phyloP scores from a whole-genome alignment of 2,329 filamentous ascomycete species.

The Colletotrichum sp. region DNA sequence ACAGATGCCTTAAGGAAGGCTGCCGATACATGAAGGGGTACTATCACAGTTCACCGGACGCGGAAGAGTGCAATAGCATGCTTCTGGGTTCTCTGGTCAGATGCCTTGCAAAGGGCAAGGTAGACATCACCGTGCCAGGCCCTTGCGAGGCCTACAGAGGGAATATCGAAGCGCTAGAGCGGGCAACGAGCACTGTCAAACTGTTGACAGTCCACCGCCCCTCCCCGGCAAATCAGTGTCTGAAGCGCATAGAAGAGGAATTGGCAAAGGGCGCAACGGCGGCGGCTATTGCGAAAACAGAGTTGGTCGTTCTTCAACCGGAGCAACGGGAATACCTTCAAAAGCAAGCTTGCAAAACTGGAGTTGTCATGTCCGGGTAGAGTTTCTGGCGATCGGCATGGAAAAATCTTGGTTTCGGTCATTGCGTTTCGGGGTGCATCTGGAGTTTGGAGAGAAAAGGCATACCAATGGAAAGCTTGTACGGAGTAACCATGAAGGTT shows the following conservation, averaged over 20 bases:
- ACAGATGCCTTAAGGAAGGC: constrained; percentile 17
- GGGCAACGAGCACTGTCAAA: constrained; percentile 8
- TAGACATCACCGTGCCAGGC: constrained; percentile 5
- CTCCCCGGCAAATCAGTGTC: constrained; percentile 7
- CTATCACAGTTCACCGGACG: constrained; percentile 16
- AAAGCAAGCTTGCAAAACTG: constrained; percentile 7
- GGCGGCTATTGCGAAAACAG: neutral
- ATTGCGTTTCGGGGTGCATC: neutral
- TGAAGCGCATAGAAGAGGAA: constrained; percentile 18
- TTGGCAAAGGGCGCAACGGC: neutral
- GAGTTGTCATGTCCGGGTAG: constrained; percentile 4
- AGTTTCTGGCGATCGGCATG: neutral
- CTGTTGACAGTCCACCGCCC: constrained; percentile 12
- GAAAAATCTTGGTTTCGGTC: neutral
- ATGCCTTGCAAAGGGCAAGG: constrained; percentile 7
- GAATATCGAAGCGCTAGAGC: neutral
- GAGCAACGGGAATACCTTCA: constrained; percentile 4
- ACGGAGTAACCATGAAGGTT: neutral
- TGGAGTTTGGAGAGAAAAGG: constrained; percentile 5
- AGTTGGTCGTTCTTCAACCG: neutral
- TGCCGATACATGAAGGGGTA: constrained; percentile 19
- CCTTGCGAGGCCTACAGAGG: constrained; percentile 12
- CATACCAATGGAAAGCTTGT: neutral
- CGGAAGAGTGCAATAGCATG: constrained; percentile 20
- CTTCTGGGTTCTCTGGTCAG: constrained; percentile 9